Conservation (phyloP, 169 alveolate genomes). For the Cryptosporidium felis region DNA sequence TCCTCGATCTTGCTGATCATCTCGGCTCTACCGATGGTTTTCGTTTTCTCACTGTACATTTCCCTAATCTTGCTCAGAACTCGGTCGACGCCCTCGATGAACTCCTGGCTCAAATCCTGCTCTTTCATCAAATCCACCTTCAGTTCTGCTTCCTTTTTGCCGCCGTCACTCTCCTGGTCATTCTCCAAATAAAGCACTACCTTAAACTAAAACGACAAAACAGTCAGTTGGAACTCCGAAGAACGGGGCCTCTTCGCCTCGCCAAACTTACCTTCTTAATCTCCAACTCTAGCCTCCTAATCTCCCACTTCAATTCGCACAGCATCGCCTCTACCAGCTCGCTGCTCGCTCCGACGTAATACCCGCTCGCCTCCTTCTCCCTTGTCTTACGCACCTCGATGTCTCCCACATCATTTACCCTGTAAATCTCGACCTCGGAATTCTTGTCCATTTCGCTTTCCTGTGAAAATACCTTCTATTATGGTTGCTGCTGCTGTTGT, state of each 20-base stretch:
- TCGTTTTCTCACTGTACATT: background rate
- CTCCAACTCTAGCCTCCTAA: constrained; percentile 31
- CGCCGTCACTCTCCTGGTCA: constrained; percentile 12
- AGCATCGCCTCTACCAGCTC: constrained; percentile 47
- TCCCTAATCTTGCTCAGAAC: constrained; percentile 17
- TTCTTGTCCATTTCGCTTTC: constrained; percentile 59
- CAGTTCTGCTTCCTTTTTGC: constrained; percentile 24
- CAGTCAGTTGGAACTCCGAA: background rate
- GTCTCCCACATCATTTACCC: constrained; percentile 2
- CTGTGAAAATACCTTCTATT: no score
- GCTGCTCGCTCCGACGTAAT: constrained; percentile 21
- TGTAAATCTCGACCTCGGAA: constrained; percentile 20
- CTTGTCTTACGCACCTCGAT: background rate
- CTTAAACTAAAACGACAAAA: background rate
- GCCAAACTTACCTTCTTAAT: constrained; percentile 41
- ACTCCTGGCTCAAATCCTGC: constrained; percentile 21
- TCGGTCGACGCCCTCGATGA: constrained; percentile 24
- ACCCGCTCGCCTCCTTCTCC: constrained; percentile 21
- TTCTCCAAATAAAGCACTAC: constrained; percentile 34
- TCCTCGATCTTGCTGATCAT: background rate
- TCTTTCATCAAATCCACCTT: constrained; percentile 40
- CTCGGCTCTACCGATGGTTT: background rate
- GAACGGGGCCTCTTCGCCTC: background rate
- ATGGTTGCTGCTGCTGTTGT: no score
- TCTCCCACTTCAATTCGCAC: constrained; percentile 44